Conservation (phyloP, 192 early-diverging fungal genomes). For the Linnemannia zychae region DNA sequence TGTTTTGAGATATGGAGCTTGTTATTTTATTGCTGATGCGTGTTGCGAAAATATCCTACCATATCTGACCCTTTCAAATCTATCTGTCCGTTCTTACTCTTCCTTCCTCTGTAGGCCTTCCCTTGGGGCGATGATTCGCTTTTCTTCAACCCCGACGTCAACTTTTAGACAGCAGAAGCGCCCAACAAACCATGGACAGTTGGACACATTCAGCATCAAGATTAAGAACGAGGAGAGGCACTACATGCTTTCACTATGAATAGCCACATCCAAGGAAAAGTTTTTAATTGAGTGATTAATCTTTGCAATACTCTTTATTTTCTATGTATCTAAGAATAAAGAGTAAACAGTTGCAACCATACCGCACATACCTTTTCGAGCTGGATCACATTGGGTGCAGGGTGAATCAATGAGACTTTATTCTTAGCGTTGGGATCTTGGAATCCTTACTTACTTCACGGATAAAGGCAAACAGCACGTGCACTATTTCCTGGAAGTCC, state of each 20-base stretch:
- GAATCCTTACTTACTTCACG: no score
- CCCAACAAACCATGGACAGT: neutral
- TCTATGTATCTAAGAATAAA: neutral
- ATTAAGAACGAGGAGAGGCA: neutral
- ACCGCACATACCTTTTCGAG: no score
- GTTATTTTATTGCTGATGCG: no score
- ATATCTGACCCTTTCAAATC: neutral
- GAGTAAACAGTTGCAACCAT: no score
- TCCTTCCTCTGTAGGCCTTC: conserved; percentile 15
- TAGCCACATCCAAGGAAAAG: neutral
- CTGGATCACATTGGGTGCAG: no score
- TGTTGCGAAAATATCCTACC: neutral
- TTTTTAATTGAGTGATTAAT: no score
- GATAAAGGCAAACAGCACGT: no score
- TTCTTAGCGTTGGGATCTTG: no score
- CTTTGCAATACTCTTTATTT: no score
- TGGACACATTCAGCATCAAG: neutral
- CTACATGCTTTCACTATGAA: neutral
- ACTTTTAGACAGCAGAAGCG: conserved; percentile 9
- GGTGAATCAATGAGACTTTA: no score
- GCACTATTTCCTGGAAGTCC: no score
- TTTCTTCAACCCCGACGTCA: conserved; percentile 39
- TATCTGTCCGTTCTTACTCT: neutral
- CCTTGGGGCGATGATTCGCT: conserved; percentile 35
- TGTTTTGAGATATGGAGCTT: no score